Base-by-base conservation (phyloP, 2,329 filamentous ascomycete species). In the Scedosporium dehoogii region DNA sequence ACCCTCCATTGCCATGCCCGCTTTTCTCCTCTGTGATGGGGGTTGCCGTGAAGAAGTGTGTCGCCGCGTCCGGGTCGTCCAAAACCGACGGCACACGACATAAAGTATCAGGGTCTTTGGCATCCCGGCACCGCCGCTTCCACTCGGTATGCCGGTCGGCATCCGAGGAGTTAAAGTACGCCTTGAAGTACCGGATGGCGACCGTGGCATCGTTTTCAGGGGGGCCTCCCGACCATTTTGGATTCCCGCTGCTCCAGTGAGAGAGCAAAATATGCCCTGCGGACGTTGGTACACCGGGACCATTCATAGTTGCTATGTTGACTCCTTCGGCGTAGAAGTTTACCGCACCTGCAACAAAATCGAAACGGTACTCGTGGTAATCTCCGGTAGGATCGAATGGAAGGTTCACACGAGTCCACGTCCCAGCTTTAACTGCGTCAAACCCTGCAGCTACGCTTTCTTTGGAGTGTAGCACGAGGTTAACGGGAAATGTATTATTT, bases 361-460 rank as follows among this genome's bases (percentile, higher is more conserved):
- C 90, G 72, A 92, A 88, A 46, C 90, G 87, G 70, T 92, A 92
- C 73, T 92, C 89, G 73, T 92, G 89, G 69, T 88, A 90, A 48
- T 71, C 81, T 0, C 73, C 70, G 0, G 85, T 84, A 0, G 89
- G 87, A 65, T 87, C 77, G 73, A 92, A 92, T 0, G 82, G 78
- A 1, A 92, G 78, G 59, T 82, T 75, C 33, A 82, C 75, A 46
- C 81, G 75, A 62, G 80, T 70, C 71, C 85, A 90, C 60, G 79
- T 83, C 3, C 78, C 76, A 2, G 87, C 88, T 59, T 75, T 74
- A 48, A 78, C 77, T 0, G 88, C 87, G 68, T 90, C 81, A 71
- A 81, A 89, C 23, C 86, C 87, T 4, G 79, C 76, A 12, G 76
- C 70, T 2, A 79, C 78, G 0, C 88, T 85, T 41, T 81, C 74